Evolutionary conservation across 306 rosid genomes (phyloP), one percentile per base, ranked within the genome.

Genomic region (Cicer arietinum): DNA sequence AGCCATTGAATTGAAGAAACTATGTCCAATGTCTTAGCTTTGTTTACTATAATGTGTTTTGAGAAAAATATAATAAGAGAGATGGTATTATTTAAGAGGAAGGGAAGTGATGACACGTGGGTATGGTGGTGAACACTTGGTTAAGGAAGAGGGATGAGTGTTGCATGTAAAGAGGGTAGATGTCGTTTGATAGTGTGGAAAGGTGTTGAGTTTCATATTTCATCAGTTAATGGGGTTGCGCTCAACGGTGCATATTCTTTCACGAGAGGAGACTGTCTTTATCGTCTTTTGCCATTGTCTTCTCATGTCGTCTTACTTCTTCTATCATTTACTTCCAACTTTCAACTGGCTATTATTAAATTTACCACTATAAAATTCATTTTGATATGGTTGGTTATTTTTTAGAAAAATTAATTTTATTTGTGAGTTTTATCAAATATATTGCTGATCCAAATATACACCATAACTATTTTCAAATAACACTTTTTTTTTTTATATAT

Each of bases 1-100:
- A 2, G 89, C 89, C 90, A 89, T 90, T 65, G 81, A 8, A 46
- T 9, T 39, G 41, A 35, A 16, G 60, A 45, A 25, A 25, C 4
- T 2, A 25, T 25, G 7, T 67, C 1, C 0, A 0, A 25, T 25
- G 7, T 67, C 1, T 47, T 47, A 10, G 14, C 25, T 22, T 22
- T 22, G 25, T 22, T 22, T 22, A 22, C 25, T 22, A 22, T 22
- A 2, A 22, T 22, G 25, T 22, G 25, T 47, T 12, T 47, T 3
- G 20, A 8, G 16, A 12, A 47, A 10, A 11, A 11, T 47, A 20
- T n/a, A 3, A 51, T n/a, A 6, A 6, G 20, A 18, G 9, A 53
- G 30, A 53, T 53, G 17, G 18, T 53, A 25, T 53, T 16, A 16
- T 4, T 0, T 53, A 7, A 16, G 30, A 35, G 8, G 59, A 17